Base-by-base conservation (phyloP, 768 basidiomycete genomes). In the Hypholoma sublateritium region DNA sequence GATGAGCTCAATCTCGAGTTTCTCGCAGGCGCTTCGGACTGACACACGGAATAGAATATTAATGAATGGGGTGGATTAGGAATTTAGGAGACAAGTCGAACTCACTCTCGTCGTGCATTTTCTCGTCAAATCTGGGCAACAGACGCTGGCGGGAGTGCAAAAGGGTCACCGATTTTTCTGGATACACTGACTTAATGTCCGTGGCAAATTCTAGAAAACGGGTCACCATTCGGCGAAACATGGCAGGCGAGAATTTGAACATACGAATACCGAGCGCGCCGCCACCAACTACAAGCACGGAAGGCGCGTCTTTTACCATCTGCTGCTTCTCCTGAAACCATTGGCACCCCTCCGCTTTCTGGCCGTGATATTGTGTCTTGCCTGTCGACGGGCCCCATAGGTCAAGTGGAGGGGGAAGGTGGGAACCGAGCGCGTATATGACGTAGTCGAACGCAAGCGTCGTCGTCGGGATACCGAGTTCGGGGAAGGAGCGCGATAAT, bases 191-290 rank as follows among this genome's bases (percentile, higher is more conserved):
- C 16, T 80, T 78, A 52, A 87, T 84, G 66, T 88, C 87, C 3
- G 83, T 79, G 0, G 86, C 85, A 59, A 84, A 84, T 64, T 87
- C 86, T 88, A 60, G 5, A 17, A 35, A 34, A 24, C 4, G 1
- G 14, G 11, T 13, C 0, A 42, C 7, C 21, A 28, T 14, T 50
- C n/a, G 16, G 14, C 37, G n/a, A 47, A 24, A 14, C 8, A 39
- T 39, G 5, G 19, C 41, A 24, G 41, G 14, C 13, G 8, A 41
- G 45, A 1, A 28, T 7, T 32, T 9, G 41, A 24, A 77, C 84
- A 62, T 65, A 88, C 86, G 86, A 24, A 90, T 82, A 3, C 88
- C 89, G 8, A 90, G 78, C 0, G 89, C 86, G 0, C 89, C 89
- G 11, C 86, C 88, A 1, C 89, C 89, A 2, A 89, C 79, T 13